Conservation (phyloP, 2,329 filamentous ascomycete genomes). For the Pyrenophora graminea region DNA sequence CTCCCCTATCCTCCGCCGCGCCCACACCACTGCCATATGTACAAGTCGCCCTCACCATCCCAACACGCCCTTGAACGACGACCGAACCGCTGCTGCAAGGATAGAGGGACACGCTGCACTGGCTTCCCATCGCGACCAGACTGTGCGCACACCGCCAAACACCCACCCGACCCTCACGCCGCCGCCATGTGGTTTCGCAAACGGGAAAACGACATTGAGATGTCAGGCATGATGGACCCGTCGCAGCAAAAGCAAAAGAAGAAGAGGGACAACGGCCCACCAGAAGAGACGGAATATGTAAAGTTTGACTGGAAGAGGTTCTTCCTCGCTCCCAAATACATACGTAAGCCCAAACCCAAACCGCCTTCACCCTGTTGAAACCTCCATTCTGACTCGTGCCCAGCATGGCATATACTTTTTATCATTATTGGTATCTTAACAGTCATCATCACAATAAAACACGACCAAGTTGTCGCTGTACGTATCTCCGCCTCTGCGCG, state of each 20-base stretch:
- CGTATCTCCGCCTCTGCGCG: constrained; percentile 4
- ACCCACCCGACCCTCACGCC: background rate
- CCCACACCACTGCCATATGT: constrained; percentile 3
- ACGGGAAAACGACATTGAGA: constrained; percentile 37
- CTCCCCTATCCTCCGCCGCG: constrained; percentile 17
- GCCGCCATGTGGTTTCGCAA: constrained; percentile 28
- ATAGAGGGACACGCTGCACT: background rate
- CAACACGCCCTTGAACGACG: background rate
- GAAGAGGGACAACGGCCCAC: constrained; percentile 16
- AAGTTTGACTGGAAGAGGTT: constrained; percentile 42
- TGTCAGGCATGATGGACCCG: constrained; percentile 27
- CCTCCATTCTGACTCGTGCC: constrained; percentile 11
- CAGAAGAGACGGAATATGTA: constrained; percentile 40
- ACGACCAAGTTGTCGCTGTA: constrained; percentile 41
- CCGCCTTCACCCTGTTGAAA: background rate
- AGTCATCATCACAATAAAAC: constrained; percentile 34
- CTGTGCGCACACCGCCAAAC: too few relatives aligned
- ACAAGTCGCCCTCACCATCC: constrained; percentile 1
- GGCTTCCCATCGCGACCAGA: background rate
- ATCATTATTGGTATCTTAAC: constrained; percentile 35
- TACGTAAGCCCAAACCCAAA: constrained; percentile 29
- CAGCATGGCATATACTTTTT: constrained; percentile 41
- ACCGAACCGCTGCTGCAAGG: background rate
- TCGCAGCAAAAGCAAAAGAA: constrained; percentile 16
- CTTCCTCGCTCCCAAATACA: constrained; percentile 41